Conservation (phyloP, 441 rosid species). For the Melastoma candidum region DNA sequence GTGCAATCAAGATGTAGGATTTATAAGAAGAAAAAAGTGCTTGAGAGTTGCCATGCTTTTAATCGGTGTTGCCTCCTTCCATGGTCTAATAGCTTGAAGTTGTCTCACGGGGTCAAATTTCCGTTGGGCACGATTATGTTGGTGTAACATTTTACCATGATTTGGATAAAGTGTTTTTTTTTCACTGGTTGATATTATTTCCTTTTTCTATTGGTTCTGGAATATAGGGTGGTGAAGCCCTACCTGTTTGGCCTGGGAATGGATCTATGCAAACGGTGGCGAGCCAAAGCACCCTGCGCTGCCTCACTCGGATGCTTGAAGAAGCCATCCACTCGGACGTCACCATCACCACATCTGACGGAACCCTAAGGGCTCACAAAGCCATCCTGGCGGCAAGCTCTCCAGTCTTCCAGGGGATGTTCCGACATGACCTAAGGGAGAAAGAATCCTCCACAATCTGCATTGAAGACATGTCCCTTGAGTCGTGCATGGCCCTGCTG, state of each 20-base stretch:
- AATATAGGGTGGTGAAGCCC: conserved; percentile 56
- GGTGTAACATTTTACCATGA: too few species aligned
- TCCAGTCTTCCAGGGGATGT: conserved; percentile 83
- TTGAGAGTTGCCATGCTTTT: too few species aligned
- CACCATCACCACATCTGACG: conserved; percentile 63
- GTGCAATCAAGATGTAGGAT: too few species aligned
- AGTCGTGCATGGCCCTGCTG: conserved; percentile 66
- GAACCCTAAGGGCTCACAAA: conserved; percentile 70
- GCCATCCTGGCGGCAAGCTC: conserved; percentile 83
- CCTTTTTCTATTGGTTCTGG: conserved; percentile 5
- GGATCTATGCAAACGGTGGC: conserved; percentile 57
- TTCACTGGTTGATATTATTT: not conserved
- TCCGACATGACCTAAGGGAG: conserved; percentile 77
- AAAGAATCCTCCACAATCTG: conserved; percentile 72
- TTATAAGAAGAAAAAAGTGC: too few species aligned
- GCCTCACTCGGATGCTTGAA: conserved; percentile 78
- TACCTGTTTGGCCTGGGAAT: conserved; percentile 64
- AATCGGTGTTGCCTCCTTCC: too few species aligned
- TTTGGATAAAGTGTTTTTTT: too few species aligned
- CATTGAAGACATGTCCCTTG: conserved; percentile 76
- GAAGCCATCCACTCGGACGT: conserved; percentile 71
- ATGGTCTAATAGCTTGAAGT: too few species aligned
- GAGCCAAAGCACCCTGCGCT: conserved; percentile 42
- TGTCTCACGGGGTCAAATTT: too few species aligned
- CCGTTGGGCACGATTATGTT: too few species aligned